phyloP scores from a whole-genome alignment of 2,329 filamentous ascomycete species.

The Colletotrichum viniferum region DNA sequence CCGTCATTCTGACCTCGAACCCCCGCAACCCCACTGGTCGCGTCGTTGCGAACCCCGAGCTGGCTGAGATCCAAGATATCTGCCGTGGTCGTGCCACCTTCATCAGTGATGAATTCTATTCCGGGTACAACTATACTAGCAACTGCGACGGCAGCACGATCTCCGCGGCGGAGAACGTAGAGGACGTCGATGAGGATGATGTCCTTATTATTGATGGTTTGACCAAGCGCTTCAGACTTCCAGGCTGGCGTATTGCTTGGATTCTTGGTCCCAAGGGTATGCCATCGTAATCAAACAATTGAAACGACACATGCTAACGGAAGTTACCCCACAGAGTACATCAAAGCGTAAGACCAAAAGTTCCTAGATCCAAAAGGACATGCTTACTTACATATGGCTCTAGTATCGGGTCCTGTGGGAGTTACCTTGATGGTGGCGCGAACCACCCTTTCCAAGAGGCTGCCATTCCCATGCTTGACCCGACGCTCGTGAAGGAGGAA shows the following conservation, averaged over 20 bases:
- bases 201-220: slow-evolving; percentile 95
- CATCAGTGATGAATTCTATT: slow-evolving; percentile 97
- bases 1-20: slow-evolving; percentile 93
- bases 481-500: slow-evolving; percentile 76
- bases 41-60: slow-evolving; percentile 82
- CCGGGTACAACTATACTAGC: slow-evolving; percentile 93
- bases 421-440: slow-evolving; percentile 92
- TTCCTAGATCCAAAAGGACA: not conserved
- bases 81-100: slow-evolving; percentile 89
- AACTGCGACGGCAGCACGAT: slow-evolving; percentile 91
- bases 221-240: slow-evolving; percentile 95
- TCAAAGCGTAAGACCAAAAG: slow-evolving; percentile 67
- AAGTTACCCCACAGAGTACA: slow-evolving; percentile 66
- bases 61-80: slow-evolving; percentile 90
- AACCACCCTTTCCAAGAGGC: slow-evolving; percentile 97
- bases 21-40: slow-evolving; percentile 93
- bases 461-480: slow-evolving; percentile 91
- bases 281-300: slow-evolving; percentile 1
- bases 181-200: slow-evolving; percentile 88
- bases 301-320: not conserved
- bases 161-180: slow-evolving; percentile 85
- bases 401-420: slow-evolving; percentile 85
- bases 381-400: not conserved
- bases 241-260: slow-evolving; percentile 97
- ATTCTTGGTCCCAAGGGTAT: slow-evolving; percentile 83